These are phyloP conservation scores for Cenchrus americanus DNA, from an alignment of 176 grass and related monocot species.

Conservation along the genomic window DNA sequence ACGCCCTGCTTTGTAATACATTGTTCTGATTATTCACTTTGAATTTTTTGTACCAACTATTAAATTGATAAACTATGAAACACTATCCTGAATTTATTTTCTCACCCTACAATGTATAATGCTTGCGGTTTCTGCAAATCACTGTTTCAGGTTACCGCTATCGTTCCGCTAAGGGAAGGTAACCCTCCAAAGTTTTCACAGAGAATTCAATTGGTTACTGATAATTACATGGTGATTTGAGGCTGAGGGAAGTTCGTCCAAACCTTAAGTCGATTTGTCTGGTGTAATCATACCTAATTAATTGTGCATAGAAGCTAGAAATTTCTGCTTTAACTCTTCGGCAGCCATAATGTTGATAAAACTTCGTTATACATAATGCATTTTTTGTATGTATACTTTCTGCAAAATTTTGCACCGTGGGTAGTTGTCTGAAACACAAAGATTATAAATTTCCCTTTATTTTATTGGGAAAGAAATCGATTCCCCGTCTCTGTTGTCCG, in stretches of 20 bases:
- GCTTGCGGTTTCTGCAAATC: constrained; percentile 18
- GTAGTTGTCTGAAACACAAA: background rate
- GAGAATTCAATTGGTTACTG: constrained; percentile 66
- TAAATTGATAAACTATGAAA: background rate
- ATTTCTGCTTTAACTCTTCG: background rate
- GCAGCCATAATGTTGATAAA: background rate
- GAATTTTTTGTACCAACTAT: background rate
- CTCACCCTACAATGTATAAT: background rate
- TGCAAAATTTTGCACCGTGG: background rate
- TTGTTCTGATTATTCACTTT: background rate
- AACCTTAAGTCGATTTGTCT: constrained; percentile 10
- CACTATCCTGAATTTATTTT: background rate
- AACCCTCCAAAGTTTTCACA: constrained; percentile 65
- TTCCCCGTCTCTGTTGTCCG: background rate
- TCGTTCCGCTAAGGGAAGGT: constrained; percentile 52
- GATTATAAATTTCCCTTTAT: background rate
- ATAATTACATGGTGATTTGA: constrained; percentile 65
- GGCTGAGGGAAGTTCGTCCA: background rate
- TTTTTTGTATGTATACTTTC: constrained; percentile 21
- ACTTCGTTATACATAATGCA: background rate
- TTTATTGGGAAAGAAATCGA: background rate
- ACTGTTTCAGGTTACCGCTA: constrained; percentile 62
- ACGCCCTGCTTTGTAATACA: background rate
- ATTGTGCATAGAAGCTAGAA: background rate
- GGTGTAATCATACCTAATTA: background rate